Evolutionary conservation across 805 yeast species (phyloP), one percentile per base, ranked within the genome.

Genomic region (Lachancea quebecensis): DNA sequence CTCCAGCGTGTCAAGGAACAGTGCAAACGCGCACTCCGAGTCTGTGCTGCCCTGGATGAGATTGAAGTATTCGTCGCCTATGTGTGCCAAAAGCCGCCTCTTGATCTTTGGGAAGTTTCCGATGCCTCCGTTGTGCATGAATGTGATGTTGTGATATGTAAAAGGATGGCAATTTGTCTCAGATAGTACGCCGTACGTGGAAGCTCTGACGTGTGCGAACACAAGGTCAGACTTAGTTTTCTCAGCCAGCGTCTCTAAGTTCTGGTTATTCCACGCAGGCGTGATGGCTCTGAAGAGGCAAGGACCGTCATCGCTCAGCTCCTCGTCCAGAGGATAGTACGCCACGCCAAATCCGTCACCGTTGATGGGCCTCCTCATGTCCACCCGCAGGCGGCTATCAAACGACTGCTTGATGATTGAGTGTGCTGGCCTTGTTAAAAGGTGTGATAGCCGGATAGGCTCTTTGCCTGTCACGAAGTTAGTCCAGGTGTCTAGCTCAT

Each of bases 281-380:
- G 99, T 93, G 39, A 90, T 93, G 10, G 98, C 98, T 55, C 88
- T 82, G 69, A 86, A 93, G 2, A 89, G 75, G 65, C 98, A 93
- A 21, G 99, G 98, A 1, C 88, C 85, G 36, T 79, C 77, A 10
- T 60, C 51, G 34, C 74, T 77, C 15, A 76, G 65, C 39, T 78
- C 81, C 9, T 67, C 67, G 38, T 78, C 84, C n/a, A 69, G 56
- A 3, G 81, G 73, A 60, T 93, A 93, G 67, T 93, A 93, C 0
- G 98, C 98, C 17, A 93, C 91, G 1, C 99, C 99, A 64, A 93
- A 93, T 0, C 99, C 99, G 65, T 93, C 99, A 35, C 99, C 99
- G 62, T 93, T 93, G 54, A 93, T 87, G 1, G 99, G 98, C 42
- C 95, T 78, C 52, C 95, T 65, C 56, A 80, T 82, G 59, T 93